Conservation (phyloP, 495 filamentous ascomycete species). For the Penicillium cosmopolitanum region DNA sequence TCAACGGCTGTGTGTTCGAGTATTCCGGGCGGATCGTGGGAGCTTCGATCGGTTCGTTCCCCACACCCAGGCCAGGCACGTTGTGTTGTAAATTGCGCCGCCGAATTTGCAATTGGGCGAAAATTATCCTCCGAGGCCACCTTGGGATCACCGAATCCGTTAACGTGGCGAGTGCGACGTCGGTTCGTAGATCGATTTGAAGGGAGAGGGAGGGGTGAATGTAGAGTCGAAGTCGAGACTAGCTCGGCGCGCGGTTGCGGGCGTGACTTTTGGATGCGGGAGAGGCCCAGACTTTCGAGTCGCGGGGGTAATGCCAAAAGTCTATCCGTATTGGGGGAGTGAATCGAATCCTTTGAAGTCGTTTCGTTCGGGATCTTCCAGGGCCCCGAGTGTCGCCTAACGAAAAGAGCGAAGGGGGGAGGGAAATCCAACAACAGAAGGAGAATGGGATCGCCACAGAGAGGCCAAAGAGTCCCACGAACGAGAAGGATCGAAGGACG, state of each 20-base stretch:
- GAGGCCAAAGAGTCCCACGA: background rate
- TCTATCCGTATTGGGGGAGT: background rate
- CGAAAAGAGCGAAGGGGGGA: background rate
- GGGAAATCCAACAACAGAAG: background rate
- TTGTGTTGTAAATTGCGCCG: constrained; percentile 28
- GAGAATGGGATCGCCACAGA: background rate
- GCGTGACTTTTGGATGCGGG: background rate
- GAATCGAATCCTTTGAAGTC: background rate
- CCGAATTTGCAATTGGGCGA: constrained; percentile 32
- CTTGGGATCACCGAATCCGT: constrained; percentile 13
- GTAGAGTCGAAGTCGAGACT: too few relatives aligned
- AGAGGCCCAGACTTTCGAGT: background rate
- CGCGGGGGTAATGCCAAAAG: background rate
- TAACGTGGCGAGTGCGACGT: constrained; percentile 14
- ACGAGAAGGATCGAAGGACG: background rate
- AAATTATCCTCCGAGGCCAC: constrained; percentile 32
- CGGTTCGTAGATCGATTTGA: constrained; percentile 5
- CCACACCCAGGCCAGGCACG: constrained; percentile 29
- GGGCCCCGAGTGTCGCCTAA: background rate
- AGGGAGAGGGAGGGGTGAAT: constrained; percentile 6
- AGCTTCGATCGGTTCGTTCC: constrained; percentile 30
- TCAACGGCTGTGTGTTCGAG: constrained; percentile 8
- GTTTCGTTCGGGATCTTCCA: background rate
- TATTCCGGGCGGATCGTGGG: constrained; percentile 14
- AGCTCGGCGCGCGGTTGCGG: background rate